A percentile compares a stretch with the other conserved stretches of the same genome.
phyloP scores from a whole-genome alignment of 768 basidiomycete species.

The Tylopilus subfusipes region DNA sequence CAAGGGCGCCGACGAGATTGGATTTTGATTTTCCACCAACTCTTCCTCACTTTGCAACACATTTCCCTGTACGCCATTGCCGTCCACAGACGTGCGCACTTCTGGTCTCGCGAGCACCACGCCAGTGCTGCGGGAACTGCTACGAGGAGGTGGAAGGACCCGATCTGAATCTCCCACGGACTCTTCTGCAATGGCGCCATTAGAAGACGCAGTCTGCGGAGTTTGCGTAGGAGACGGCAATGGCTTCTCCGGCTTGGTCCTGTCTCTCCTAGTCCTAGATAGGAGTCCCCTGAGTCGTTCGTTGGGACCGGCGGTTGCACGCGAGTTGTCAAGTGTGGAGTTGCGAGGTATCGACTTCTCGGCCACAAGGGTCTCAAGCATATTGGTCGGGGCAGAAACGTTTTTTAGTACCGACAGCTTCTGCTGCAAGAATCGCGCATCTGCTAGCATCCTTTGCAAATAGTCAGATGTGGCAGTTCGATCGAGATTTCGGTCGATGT shows the following conservation, averaged over 20 bases:
- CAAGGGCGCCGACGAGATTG: constrained; percentile 8
- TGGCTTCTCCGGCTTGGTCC: constrained; percentile 27
- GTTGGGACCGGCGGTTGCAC: constrained; percentile 27
- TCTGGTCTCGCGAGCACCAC: constrained; percentile 7
- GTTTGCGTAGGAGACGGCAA: constrained; percentile 26
- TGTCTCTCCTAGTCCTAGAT: constrained; percentile 28
- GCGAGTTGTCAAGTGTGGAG: constrained; percentile 24
- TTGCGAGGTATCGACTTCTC: constrained; percentile 65
- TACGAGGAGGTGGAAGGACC: constrained; percentile 22
- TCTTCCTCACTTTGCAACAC: constrained; percentile 3
- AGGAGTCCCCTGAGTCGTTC: constrained; percentile 39
- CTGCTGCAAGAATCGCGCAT: constrained; percentile 72
- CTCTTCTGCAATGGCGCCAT: constrained; percentile 13
- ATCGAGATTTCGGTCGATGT: constrained; percentile 2
- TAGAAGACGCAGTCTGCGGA: constrained; percentile 9
- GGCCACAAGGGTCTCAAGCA: constrained; percentile 81
- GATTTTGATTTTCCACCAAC: constrained; percentile 4
- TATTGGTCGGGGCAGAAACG: constrained; percentile 63
- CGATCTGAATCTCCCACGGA: constrained; percentile 13
- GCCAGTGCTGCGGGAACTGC: constrained; percentile 17
- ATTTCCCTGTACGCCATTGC: background rate
- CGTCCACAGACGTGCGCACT: constrained; percentile 1
- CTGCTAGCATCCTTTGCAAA: constrained; percentile 64
- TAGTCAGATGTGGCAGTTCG: constrained; percentile 13
- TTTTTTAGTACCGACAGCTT: constrained; percentile 75